phyloP scores from a whole-genome alignment of 768 basidiomycete genomes.

The Symmetrospora coprosmae region DNA sequence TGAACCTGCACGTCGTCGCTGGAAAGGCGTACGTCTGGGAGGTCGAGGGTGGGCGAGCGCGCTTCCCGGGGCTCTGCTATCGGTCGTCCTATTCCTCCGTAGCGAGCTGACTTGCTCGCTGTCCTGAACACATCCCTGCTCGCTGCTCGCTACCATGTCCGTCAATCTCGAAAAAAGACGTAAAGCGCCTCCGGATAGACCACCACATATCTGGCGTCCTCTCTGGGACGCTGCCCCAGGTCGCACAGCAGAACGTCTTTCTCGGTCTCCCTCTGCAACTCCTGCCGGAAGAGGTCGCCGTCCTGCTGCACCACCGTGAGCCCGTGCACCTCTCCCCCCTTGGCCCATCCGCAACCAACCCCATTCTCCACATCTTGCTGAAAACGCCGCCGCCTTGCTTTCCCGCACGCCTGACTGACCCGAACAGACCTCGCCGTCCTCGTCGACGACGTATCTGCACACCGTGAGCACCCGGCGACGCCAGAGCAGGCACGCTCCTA shows the following conservation, averaged over 20 bases:
- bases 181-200: constrained; percentile 59
- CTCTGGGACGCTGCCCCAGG: constrained; percentile 78
- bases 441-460: constrained; percentile 55
- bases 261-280: constrained; percentile 78
- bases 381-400: no score
- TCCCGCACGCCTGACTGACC: neutral
- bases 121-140: neutral
- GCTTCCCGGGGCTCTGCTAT: neutral
- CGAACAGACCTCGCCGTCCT: constrained; percentile 57
- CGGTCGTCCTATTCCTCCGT: neutral
- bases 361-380: no score
- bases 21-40: constrained; percentile 78
- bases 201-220: constrained; percentile 74
- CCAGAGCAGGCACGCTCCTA: constrained; percentile 28
- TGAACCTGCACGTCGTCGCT: constrained; percentile 60
- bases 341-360: no score
- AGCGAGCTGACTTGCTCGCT: no score
- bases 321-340: no score
- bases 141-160: no score
- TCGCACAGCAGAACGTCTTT: constrained; percentile 92
- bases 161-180: constrained; percentile 52
- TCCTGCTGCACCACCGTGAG: constrained; percentile 68
- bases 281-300: constrained; percentile 79
- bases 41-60: constrained; percentile 49
- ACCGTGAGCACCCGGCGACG: constrained; percentile 31